Base-by-base conservation (phyloP, 2,329 filamentous ascomycete species). In the Ascochyta pisi region DNA sequence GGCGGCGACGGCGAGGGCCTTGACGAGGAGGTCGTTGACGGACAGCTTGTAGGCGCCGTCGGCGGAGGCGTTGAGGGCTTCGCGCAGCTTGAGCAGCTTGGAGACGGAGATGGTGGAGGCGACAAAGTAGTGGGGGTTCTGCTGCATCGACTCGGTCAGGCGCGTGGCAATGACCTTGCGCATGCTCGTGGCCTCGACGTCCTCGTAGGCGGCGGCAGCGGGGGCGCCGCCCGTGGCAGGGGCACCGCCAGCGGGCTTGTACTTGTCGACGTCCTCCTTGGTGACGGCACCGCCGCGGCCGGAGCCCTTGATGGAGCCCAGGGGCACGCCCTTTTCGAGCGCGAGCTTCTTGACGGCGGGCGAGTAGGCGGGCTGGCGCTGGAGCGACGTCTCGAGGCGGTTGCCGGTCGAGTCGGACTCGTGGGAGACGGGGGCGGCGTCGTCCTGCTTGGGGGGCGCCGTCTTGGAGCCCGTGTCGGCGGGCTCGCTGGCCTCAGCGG, bases 1-100 rank as follows among this genome's bases (percentile, higher is more conserved):
- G 76, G 89, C 92, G 60, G 95, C 95, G 61, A 90, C 83, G 57
- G 87, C 91, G 56, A 94, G 91, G 67, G 94, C 95, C 86, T 99
- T 99, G 85, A 99, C 92, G 62, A 99, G 84, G 85, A 99, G 96
- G 81, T 99, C 95, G 81, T 99, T 99, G 81, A 99, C 92, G n/a
- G 93, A 97, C 57, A 99, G 90, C 87, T 97, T 99, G 87, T 96
- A 99, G 79, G 92, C 88, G 81, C 94, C 95, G 61, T 96, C 89
- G 43, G 91, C 83, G 12, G 90, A 88, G 74, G 87, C 86, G 82
- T 99, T 99, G 66, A 99, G 87, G 56, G 94, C 92, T 80, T 91
- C 86, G 73, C 95, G 92, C 69, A 99, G 92, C 84, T 97, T 98
- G 73, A 96, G 83, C 44, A 99, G 90, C 86, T 98, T 98, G 78